Conservation (phyloP, 768 basidiomycete genomes). For the Cystofilobasidium capitatum region DNA sequence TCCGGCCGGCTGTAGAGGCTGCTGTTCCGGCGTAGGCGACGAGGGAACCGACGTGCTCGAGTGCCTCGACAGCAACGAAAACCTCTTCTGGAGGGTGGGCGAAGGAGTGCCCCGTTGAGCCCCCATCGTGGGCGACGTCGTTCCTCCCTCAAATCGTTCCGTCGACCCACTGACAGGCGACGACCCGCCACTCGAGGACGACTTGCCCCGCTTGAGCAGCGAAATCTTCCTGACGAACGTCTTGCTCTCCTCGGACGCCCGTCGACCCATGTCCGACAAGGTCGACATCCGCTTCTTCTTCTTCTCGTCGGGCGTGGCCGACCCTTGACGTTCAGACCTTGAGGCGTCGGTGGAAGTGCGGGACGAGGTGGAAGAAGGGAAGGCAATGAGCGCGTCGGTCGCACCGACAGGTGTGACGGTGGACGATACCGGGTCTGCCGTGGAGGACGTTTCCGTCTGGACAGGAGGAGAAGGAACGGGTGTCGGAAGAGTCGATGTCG, state of each 20-base stretch:
- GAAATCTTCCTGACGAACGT: constrained; percentile 11
- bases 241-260: constrained; percentile 14
- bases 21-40: neutral
- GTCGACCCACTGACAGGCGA: neutral
- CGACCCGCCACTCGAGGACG: neutral
- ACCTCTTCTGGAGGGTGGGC: constrained; percentile 12
- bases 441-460: neutral
- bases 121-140: neutral
- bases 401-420: neutral
- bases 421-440: neutral
- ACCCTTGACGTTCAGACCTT: neutral
- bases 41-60: neutral
- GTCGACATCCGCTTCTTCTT: constrained; percentile 12
- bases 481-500: neutral
- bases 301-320: constrained; percentile 7
- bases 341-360: neutral
- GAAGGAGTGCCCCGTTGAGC: constrained; percentile 1
- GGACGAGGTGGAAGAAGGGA: neutral
- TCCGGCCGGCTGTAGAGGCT: neutral
- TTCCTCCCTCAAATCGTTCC: neutral
- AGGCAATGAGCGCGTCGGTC: neutral
- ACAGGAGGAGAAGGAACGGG: too few species aligned
- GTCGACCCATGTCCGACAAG: constrained; percentile 16
- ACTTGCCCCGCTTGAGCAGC: constrained; percentile 12
- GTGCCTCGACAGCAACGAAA: neutral